Evolutionary conservation across 108 stramenopile genomes (phyloP), one percentile per base, ranked within the genome.

Genomic region (Pseudonitzschia delicatissima): DNA sequence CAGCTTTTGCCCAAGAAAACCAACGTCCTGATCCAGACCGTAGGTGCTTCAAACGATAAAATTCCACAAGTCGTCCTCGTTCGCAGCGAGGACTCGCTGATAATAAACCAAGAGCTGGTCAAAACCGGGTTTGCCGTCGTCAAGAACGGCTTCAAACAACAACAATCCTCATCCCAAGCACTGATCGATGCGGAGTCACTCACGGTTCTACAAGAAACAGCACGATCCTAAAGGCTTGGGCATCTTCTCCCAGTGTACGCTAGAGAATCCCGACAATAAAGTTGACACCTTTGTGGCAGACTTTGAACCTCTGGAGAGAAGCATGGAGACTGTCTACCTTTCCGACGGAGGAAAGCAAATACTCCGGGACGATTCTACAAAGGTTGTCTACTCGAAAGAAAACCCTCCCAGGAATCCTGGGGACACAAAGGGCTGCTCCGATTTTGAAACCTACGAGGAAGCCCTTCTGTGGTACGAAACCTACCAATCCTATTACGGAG

Each of bases 361-460:
- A 33, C 7, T 27, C 29, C 26, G 51, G 55, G 36, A 64, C 27
- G 18, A 74, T 20, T 59, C 62, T 25, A 34, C 51, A 29, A 28
- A 31, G 15, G 29, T 52, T 13, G 27, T n/a, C 0, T 33, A 0
- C 5, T 17, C 29, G n/a, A 33, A 51, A 25, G 50, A 17, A 27
- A 25, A 42, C 50, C 69, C 59, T 8, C 79, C 80, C 28, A 35
- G 39, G 9, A 84, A 82, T 61, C 82, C 82, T 0, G 82, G 86
- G 18, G 85, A 80, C 67, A 21, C 45, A 51, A 67, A 59, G 45
- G 65, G 77, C 39, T 88, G 87, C 52, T 79, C 83, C 17, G 87
- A 88, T 45, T 88, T 88, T 59, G 49, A 34, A 21, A 73, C 68
- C 1, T 88, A 85, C 49, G 87, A 88, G 65, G 81, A 83, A 45